A percentile compares a stretch with the other conserved stretches of the same genome.
phyloP scores from a whole-genome alignment of 352 stramenopile genomes.

The Pythium myriotylum region DNA sequence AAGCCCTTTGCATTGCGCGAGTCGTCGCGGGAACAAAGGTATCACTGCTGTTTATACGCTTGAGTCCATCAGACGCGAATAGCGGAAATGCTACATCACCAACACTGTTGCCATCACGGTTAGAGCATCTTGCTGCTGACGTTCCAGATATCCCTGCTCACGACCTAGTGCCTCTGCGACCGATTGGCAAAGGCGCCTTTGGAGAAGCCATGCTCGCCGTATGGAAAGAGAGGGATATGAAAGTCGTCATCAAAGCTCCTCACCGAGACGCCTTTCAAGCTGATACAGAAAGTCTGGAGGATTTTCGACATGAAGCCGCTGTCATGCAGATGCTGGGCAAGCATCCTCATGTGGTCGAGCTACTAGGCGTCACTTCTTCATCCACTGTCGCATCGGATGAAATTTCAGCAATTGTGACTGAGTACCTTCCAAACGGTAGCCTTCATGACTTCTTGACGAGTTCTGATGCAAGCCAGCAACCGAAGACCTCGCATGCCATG shows the following conservation, averaged over 20 bases:
- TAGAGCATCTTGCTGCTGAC: slow-evolving; percentile 49
- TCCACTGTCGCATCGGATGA: slow-evolving; percentile 15
- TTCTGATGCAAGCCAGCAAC: slow-evolving; percentile 5
- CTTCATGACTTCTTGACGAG: slow-evolving; percentile 46
- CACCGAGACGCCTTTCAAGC: slow-evolving; percentile 43
- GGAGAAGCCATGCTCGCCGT: slow-evolving; percentile 67
- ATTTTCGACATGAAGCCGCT: slow-evolving; percentile 67
- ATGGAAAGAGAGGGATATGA: slow-evolving; percentile 46
- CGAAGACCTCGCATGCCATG: neutral
- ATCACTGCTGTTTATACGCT: slow-evolving; percentile 64
- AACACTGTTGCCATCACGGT: slow-evolving; percentile 21
- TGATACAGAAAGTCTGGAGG: slow-evolving; percentile 44
- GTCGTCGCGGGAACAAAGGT: slow-evolving; percentile 64
- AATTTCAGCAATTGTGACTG: slow-evolving; percentile 47
- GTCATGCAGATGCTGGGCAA: slow-evolving; percentile 80
- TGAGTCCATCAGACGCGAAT: slow-evolving; percentile 12
- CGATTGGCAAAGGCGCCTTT: slow-evolving; percentile 66
- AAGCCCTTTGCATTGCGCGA: slow-evolving; percentile 52
- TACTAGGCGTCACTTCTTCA: slow-evolving; percentile 49
- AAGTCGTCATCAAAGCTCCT: slow-evolving; percentile 74
- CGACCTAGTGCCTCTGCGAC: slow-evolving; percentile 53
- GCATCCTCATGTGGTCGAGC: slow-evolving; percentile 69
- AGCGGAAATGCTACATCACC: slow-evolving; percentile 1
- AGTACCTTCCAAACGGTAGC: slow-evolving; percentile 72
- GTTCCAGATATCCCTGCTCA: slow-evolving; percentile 52